A percentile compares a stretch with the other conserved stretches of the same genome.
Conservation (phyloP, 2,329 filamentous ascomycete species). For the Ceratocystis papillata region DNA sequence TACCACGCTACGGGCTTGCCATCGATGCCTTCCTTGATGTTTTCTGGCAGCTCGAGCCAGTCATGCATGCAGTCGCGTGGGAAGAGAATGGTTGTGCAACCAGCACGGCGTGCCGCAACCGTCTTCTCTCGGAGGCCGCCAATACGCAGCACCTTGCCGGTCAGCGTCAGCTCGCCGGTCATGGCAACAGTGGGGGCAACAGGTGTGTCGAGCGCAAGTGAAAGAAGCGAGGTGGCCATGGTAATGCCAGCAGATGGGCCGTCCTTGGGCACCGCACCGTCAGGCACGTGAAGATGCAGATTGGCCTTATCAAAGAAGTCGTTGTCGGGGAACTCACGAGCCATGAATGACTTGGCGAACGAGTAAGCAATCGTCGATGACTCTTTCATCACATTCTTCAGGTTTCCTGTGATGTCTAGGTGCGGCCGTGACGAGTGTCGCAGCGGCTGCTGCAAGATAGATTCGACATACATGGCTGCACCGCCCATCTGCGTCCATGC, state of each 20-base stretch:
- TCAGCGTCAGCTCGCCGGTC: slow-evolving; percentile 95
- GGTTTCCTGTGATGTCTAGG: slow-evolving; percentile 84
- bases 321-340: slow-evolving; percentile 75
- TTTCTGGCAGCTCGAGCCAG: slow-evolving; percentile 96
- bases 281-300: slow-evolving; percentile 90
- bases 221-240: slow-evolving; percentile 90
- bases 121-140: slow-evolving; percentile 94
- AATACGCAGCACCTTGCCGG: slow-evolving; percentile 90
- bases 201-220: slow-evolving; percentile 65
- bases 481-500: slow-evolving; percentile 98
- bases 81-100: slow-evolving; percentile 89
- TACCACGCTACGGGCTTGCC: slow-evolving; percentile 91
- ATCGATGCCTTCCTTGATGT: slow-evolving; percentile 93
- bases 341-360: slow-evolving; percentile 83
- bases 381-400: slow-evolving; percentile 97
- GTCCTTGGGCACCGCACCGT: slow-evolving; percentile 92
- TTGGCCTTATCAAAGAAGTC: slow-evolving; percentile 93
- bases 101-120: slow-evolving; percentile 82
- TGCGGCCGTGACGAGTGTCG: slow-evolving; percentile 62
- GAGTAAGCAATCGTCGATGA: slow-evolving; percentile 92
- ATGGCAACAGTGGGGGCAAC: slow-evolving; percentile 85
- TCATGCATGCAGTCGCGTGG: slow-evolving; percentile 91
- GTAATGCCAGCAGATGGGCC: slow-evolving; percentile 89
- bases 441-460: slow-evolving; percentile 78
- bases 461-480: slow-evolving; percentile 92